These are phyloP conservation scores for Phytophthora aleatoria DNA, from an alignment of 352 stramenopile genomes.

Conservation along the genomic window DNA sequence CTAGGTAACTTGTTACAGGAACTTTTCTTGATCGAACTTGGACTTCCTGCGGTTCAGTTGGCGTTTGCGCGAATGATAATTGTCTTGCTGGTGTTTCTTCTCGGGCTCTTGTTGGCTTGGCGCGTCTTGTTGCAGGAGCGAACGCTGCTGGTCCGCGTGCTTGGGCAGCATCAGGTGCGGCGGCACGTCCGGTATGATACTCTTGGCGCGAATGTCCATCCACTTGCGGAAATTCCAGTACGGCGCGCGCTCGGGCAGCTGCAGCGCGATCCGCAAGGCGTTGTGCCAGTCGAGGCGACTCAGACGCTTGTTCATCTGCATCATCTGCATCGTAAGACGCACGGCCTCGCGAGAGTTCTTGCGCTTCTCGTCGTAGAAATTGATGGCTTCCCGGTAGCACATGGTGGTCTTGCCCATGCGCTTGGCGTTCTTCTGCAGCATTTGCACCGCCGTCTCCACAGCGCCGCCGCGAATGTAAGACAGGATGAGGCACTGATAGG, in stretches of 20 bases:
- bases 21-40: conserved; percentile 35
- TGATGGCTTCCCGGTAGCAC: conserved; percentile 77
- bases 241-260: conserved; percentile 63
- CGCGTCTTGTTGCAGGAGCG: conserved; percentile 28
- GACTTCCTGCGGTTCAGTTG: conserved; percentile 38
- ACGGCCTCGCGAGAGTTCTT: conserved; percentile 72
- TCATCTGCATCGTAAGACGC: conserved; percentile 86
- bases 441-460: conserved; percentile 63
- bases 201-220: conserved; percentile 73
- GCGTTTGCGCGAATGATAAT: conserved; percentile 42
- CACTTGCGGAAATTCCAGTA: conserved; percentile 91
- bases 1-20: conserved; percentile 39
- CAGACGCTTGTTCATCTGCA: conserved; percentile 78
- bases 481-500: conserved; percentile 68
- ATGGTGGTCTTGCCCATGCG: conserved; percentile 70
- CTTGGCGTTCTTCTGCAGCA: conserved; percentile 74
- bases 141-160: conserved; percentile 31
- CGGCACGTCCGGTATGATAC: conserved; percentile 60
- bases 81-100: conserved; percentile 25
- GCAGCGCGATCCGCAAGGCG: conserved; percentile 60
- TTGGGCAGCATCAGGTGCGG: conserved; percentile 64
- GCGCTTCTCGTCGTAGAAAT: conserved; percentile 62
- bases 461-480: conserved; percentile 65
- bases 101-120: conserved; percentile 5
- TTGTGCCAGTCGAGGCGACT: conserved; percentile 83